A percentile compares a stretch with the other conserved stretches of the same genome.
phyloP scores from a whole-genome alignment of 202 grass and related monocot species.

The Zizania palustris region DNA sequence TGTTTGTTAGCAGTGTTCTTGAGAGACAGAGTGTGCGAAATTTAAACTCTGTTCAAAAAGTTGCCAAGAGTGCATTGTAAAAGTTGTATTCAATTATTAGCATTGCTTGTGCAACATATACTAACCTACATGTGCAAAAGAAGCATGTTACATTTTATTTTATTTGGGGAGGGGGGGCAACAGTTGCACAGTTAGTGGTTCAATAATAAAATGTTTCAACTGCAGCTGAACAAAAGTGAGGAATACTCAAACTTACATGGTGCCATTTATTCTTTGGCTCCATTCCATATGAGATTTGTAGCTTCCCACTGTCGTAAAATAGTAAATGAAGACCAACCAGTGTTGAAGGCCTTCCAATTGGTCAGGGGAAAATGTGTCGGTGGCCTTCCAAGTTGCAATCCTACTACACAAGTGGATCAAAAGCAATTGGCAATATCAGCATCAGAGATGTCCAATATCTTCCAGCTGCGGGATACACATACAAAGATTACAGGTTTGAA shows the following conservation, averaged over 20 bases:
- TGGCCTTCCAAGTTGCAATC: slow-evolving; percentile 74
- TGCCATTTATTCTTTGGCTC: not conserved
- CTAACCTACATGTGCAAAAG: too few relatives aligned
- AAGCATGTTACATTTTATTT: too few relatives aligned
- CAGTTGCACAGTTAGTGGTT: not conserved
- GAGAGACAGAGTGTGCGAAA: too few relatives aligned
- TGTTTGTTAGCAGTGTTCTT: too few relatives aligned
- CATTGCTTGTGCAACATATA: not conserved
- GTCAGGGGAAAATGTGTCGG: slow-evolving; percentile 88
- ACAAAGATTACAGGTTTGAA: slow-evolving; percentile 87
- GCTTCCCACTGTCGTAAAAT: slow-evolving; percentile 10
- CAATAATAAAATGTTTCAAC: not conserved
- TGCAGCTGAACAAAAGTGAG: not conserved
- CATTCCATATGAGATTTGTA: not conserved
- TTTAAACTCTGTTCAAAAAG: not conserved
- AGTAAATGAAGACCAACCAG: slow-evolving; percentile 91
- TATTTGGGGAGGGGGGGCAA: too few relatives aligned
- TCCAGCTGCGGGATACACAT: slow-evolving; percentile 83
- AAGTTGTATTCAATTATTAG: not conserved
- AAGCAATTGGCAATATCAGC: slow-evolving; percentile 85
- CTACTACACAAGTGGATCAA: slow-evolving; percentile 52
- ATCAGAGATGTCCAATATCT: slow-evolving; percentile 99
- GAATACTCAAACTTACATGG: not conserved
- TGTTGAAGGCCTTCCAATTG: slow-evolving; percentile 84
- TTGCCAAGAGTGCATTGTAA: not conserved